Conservation (phyloP, 441 rosid genomes). For the Eutrema salsugineum region DNA sequence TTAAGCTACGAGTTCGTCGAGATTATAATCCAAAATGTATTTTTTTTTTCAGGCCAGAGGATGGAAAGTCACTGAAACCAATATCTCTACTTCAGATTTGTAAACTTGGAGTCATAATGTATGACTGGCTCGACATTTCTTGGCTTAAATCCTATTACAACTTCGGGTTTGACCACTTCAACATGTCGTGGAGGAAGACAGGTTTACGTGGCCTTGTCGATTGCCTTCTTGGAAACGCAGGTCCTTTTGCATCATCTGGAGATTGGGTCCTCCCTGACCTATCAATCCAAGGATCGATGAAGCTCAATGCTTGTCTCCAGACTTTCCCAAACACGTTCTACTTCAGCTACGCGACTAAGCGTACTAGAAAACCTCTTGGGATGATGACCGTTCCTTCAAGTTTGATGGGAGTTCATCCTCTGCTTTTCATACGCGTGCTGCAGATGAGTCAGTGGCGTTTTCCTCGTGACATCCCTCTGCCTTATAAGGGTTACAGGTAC, state of each 20-base stretch:
- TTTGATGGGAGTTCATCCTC: conserved; percentile 73
- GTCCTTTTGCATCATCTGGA: conserved; percentile 70
- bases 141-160: conserved; percentile 87
- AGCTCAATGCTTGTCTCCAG: conserved; percentile 51
- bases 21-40: not conserved
- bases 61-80: conserved; percentile 66
- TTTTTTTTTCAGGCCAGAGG: conserved; percentile 48
- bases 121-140: conserved; percentile 88
- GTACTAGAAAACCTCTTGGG: conserved; percentile 60
- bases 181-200: conserved; percentile 62
- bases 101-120: conserved; percentile 71
- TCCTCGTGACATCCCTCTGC: conserved; percentile 61
- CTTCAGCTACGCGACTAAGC: conserved; percentile 89
- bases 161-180: conserved; percentile 92
- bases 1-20: not conserved
- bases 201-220: conserved; percentile 71
- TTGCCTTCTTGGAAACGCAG: conserved; percentile 63
- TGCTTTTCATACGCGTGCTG: conserved; percentile 77
- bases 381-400: conserved; percentile 67
- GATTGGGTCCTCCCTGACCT: conserved; percentile 98
- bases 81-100: conserved; percentile 74
- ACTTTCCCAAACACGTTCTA: conserved; percentile 84
- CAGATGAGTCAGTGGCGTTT: conserved; percentile 83
- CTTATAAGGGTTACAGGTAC: conserved; percentile 91
- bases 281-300: conserved; percentile 77